Evolutionary conservation across 192 early-diverging fungal genomes (phyloP).

Genomic region (Coemansia sp.): DNA sequence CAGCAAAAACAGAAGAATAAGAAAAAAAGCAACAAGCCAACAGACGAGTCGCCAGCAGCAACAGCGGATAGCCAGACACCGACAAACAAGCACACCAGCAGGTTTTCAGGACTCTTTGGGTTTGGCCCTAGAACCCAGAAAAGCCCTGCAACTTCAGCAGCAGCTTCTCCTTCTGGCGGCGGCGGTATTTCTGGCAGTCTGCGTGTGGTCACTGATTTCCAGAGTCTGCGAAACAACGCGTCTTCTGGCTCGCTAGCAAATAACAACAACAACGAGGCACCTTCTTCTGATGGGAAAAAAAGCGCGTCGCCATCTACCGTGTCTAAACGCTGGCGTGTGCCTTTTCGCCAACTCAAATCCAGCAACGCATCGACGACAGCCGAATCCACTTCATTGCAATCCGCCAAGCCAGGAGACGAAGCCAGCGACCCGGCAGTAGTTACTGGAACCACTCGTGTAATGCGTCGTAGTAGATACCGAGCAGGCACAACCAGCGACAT

Average conservation of each 20-base stretch:
- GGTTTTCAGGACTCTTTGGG: conserved; percentile 51
- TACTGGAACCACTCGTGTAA: neutral
- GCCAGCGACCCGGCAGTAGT: neutral
- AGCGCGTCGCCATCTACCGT: conserved; percentile 43
- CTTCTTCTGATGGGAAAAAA: conserved; percentile 29
- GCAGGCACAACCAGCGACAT: conserved; percentile 56
- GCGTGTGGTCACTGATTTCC: conserved; percentile 45
- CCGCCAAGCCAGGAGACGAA: neutral
- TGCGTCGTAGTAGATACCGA: conserved; percentile 41
- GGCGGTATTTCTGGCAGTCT: conserved; percentile 9
- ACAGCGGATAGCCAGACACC: neutral
- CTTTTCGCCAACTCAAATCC: conserved; percentile 31
- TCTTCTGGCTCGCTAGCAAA: neutral
- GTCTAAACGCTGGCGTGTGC: conserved; percentile 44
- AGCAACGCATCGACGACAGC: neutral
- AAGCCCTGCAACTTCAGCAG: neutral
- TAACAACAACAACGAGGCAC: conserved; percentile 5
- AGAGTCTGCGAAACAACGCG: conserved; percentile 20
- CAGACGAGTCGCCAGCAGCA: conserved; percentile 10
- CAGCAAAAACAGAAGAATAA: conserved; percentile 39
- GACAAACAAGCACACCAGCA: conserved; percentile 22
- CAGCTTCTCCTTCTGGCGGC: neutral
- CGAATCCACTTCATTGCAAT: neutral
- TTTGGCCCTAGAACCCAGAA: conserved; percentile 35
- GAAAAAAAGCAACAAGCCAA: neutral